Base-by-base conservation (phyloP, 345 rosid genomes). In the Brassica carinata region DNA sequence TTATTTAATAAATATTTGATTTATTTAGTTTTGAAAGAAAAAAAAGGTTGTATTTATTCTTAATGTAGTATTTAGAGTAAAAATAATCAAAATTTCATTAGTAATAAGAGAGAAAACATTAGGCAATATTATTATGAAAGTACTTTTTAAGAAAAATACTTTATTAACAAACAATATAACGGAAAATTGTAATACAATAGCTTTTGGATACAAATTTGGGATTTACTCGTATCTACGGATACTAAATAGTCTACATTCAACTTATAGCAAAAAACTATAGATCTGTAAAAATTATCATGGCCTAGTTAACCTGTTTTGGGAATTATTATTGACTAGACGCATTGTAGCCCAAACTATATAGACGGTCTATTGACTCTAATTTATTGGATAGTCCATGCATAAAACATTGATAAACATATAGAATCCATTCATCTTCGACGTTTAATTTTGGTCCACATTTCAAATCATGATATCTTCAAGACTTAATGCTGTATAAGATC, bases 361-460 rank as follows among this genome's bases (percentile, higher is more conserved):
- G 9, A 38, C 29, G 5, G 19, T 14, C 55, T 17, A 8, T 7
- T 19, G 26, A 66, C 29, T 17, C 17, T 19, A 5, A 38, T 14
- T 73, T 73, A 23, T 23, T 23, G 26, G 19, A 61, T n/a, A 73
- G 71, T 48, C 26, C 65, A 66, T 23, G 55, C 55, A 66, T 19
- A 48, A 48, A 15, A 74, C 45, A 19, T 68, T 53, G 53, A 30
- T 7, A 18, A 31, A 18, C 64, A 48, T 74, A 31, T 11, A 31
- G 26, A 17, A 11, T 27, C 29, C 29, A 17, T 18, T 17, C 33
- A 48, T 65, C 48, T 10, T 51, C 34, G 26, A 59, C 5, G 68
- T 38, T 15, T 77, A 13, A 38, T 9, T 72, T 77, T 69, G 53
- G 31, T 18, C 63, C 51, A 69, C 51, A 59, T 45, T 61, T 30